Percentiles rank a stretch among this genome's conserved stretches.
Conservation (phyloP, 345 rosid species). For the Boechera divaricarpa region DNA sequence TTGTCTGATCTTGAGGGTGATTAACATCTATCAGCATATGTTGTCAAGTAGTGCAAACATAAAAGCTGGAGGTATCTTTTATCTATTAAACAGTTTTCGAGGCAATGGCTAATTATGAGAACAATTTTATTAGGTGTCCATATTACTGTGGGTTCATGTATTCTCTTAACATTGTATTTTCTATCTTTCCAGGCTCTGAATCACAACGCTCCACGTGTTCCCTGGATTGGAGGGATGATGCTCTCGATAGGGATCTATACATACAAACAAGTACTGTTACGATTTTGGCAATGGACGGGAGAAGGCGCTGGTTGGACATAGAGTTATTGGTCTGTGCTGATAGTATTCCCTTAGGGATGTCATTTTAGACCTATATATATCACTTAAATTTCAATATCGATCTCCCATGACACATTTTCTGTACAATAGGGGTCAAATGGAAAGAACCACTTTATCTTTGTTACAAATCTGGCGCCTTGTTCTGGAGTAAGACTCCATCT, state of each 20-base stretch:
- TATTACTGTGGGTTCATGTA: conserved; percentile 9
- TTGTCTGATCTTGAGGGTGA: conserved; percentile 6
- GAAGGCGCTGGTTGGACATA: conserved; percentile 97
- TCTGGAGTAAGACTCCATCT: conserved; percentile 92
- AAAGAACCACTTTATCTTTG: conserved; percentile 83
- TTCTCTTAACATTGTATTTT: conserved; percentile 16
- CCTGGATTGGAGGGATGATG: conserved; percentile 79
- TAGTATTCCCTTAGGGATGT: conserved; percentile 36
- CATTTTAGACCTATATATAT: conserved; percentile 32
- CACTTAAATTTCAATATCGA: conserved; percentile 13
- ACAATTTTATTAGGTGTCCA: conserved; percentile 5
- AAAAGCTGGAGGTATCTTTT: conserved; percentile 28
- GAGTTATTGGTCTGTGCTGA: conserved; percentile 69
- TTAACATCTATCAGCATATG: background rate
- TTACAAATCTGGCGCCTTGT: conserved; percentile 95
- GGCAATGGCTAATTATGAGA: conserved; percentile 3
- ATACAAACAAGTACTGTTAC: conserved; percentile 83
- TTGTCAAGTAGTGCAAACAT: conserved; percentile 16
- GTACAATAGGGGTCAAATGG: conserved; percentile 77
- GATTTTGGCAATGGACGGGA: conserved; percentile 99
- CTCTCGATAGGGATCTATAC: conserved; percentile 90
- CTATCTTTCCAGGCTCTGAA: conserved; percentile 64
- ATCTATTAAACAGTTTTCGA: background rate
- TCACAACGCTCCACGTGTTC: conserved; percentile 58
- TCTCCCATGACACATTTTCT: conserved; percentile 46